Conservation (phyloP, 345 rosid species). For the Murraya paniculata region DNA sequence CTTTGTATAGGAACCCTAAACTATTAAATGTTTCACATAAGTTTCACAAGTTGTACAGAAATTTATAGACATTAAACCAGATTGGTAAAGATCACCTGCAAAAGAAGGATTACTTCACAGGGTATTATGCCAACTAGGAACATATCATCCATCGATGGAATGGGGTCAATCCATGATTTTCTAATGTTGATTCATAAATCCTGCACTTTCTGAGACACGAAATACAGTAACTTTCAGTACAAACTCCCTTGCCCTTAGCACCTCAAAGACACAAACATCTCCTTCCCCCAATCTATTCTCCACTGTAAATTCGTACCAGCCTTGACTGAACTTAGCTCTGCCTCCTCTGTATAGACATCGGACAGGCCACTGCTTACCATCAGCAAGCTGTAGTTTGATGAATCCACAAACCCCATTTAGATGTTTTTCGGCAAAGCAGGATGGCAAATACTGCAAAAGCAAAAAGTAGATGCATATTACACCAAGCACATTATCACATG, state of each 20-base stretch:
- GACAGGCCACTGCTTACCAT: conserved; percentile 85
- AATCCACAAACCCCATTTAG: conserved; percentile 78
- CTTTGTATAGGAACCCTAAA: conserved; percentile 22
- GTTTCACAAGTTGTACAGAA: conserved; percentile 20
- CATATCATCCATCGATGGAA: conserved; percentile 18
- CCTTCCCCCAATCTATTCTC: conserved; percentile 89
- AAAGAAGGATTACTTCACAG: conserved; percentile 7
- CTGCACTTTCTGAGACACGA: conserved; percentile 43
- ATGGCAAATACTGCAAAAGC: conserved; percentile 69
- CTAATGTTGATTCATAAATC: conserved; percentile 15
- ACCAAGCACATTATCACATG: neutral
- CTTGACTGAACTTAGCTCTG: conserved; percentile 80
- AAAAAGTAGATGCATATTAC: neutral
- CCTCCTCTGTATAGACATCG: conserved; percentile 85
- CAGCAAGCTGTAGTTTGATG: conserved; percentile 73
- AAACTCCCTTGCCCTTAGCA: conserved; percentile 63
- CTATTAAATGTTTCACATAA: conserved; percentile 23
- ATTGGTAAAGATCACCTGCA: conserved; percentile 19
- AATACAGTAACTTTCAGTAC: conserved; percentile 79
- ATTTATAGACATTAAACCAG: conserved; percentile 26
- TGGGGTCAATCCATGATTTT: conserved; percentile 14
- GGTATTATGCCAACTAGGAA: conserved; percentile 14
- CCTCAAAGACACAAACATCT: conserved; percentile 81
- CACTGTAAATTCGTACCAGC: conserved; percentile 88
- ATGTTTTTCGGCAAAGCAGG: conserved; percentile 82